Base-by-base conservation (phyloP, 2,329 filamentous ascomycete genomes). In the Lachnellula hyalina region DNA sequence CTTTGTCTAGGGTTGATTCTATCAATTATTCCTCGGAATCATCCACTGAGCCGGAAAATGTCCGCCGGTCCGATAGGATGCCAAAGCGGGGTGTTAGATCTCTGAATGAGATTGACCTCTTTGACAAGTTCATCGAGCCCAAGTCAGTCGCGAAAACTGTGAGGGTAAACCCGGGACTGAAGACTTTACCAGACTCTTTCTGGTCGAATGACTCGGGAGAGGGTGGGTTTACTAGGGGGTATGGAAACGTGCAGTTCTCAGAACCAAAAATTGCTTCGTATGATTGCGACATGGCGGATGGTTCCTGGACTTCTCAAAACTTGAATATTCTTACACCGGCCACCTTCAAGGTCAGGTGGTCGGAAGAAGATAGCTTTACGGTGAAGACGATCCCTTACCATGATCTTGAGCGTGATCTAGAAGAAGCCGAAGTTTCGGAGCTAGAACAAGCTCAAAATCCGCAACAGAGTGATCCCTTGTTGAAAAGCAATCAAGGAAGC, bases 381-480 rank as follows among this genome's bases (percentile, higher is more conserved):
- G 51, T 73, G 17, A 65, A 74, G 1, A 73, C 71, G 9, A 58
- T 79, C 12, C 75, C 77, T 6, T 76, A 77, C 50, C 68, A 72
- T 28, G 66, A 72, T 15, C 63, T 72, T 1, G 67, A 71, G 15
- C 65, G 70, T 28, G 68, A 72, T 19, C n/a, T 17, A 4, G 55
- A 59, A 8, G 59, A 58, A 17, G 51, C 54, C 49, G 41, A 56
- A 44, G 14, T 41, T 36, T 15, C 19, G 25, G 46, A 42, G 45
- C 44, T 21, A 35, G 55, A 23, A 55, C 28, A 25, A 23, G 42
- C 23, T n/a, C 14, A 51, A 48, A 51, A 47, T 46, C 21, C 23
- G 19, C 19, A 45, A 15, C 17, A 5, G 23, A 23, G 38, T 8
- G 19, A 28, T n/a, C 19, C 21, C 12, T 6, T 17, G 3, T 41